These are phyloP conservation scores for Colletotrichum sp. DNA, from an alignment of 2,329 filamentous ascomycete species.

Conservation along the genomic window DNA sequence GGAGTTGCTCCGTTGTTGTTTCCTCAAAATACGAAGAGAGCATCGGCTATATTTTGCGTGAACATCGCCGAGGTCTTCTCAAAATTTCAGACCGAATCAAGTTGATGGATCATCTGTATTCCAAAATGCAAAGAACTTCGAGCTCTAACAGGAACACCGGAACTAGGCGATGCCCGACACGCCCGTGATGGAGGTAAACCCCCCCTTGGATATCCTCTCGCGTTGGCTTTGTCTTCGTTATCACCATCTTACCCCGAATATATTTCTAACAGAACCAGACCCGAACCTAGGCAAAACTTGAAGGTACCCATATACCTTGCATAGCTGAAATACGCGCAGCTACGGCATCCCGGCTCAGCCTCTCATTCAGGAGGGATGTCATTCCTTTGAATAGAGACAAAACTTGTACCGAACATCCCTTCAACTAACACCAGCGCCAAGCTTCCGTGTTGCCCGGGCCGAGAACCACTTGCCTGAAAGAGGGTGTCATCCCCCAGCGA, in stretches of 20 bases:
- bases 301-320: neutral
- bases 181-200: neutral
- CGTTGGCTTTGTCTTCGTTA: neutral
- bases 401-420: neutral
- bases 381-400: neutral
- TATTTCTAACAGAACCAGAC: neutral
- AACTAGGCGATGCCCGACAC: neutral
- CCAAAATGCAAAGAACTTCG: neutral
- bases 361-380: too few relatives aligned
- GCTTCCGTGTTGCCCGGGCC: neutral
- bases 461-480: neutral
- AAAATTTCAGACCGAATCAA: neutral
- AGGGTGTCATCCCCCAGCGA: neutral
- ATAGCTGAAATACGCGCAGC: too few relatives aligned
- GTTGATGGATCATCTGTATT: neutral
- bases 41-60: neutral
- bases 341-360: neutral
- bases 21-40: neutral
- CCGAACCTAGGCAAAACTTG: neutral
- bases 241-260: neutral
- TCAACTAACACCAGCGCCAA: neutral
- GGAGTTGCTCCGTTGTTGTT: neutral
- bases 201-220: fast-evolving
- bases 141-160: neutral
- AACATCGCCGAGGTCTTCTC: neutral